Percentiles rank a stretch among this genome's conserved stretches.
Conservation (phyloP, 140 eudicot species). For the Erigeron philadelphicus region DNA sequence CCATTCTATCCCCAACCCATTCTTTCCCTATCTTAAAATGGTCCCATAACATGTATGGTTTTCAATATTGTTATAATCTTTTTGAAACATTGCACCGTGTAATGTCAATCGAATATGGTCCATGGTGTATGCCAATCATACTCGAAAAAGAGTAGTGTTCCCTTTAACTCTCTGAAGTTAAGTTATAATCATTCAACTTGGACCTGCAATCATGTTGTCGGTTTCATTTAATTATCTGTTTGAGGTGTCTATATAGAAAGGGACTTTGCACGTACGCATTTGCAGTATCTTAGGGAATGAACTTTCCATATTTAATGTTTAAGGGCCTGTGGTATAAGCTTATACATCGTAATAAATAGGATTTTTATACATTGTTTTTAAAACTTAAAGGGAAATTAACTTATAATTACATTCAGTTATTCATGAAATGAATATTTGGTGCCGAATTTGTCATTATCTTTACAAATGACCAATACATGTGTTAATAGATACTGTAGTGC, state of each 20-base stretch:
- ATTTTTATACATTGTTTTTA: background rate
- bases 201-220: slow-evolving; percentile 22
- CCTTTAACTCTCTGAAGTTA: slow-evolving; percentile 15
- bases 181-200: slow-evolving; percentile 23
- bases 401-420: background rate
- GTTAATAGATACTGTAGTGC: slow-evolving; percentile 53
- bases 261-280: too few relatives aligned
- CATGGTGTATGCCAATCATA: slow-evolving; percentile 27
- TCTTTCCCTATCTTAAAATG: slow-evolving; percentile 14
- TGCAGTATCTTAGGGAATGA: background rate
- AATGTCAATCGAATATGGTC: slow-evolving; percentile 26
- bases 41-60: slow-evolving; percentile 29
- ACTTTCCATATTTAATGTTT: background rate
- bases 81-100: slow-evolving; percentile 25
- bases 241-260: slow-evolving; percentile 1
- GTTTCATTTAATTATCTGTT: slow-evolving; percentile 4
- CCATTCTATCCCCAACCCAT: background rate
- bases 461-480: slow-evolving; percentile 15
- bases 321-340: background rate
- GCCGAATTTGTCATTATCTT: background rate
- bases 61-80: slow-evolving; percentile 22
- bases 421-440: background rate
- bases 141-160: slow-evolving; percentile 23
- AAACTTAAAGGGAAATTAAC: background rate
- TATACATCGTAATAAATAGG: background rate